Percentiles rank a stretch among this genome's conserved stretches.
phyloP scores from a whole-genome alignment of 306 rosid genomes.

The Vicia sativa region DNA sequence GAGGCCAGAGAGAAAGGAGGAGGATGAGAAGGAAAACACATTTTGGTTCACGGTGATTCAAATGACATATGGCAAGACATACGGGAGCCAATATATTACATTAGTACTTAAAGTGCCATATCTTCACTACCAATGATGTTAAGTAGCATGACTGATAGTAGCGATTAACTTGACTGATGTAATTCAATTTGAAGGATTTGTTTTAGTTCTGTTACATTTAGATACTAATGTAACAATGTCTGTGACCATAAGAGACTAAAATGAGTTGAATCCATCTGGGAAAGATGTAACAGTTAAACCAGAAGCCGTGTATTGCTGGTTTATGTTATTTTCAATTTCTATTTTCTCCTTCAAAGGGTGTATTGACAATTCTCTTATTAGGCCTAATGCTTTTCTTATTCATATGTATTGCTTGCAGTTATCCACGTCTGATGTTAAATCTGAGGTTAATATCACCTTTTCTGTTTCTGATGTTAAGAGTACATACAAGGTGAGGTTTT shows the following conservation, averaged over 20 bases:
- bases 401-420: conserved; percentile 48
- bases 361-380: not conserved
- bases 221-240: not conserved
- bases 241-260: not conserved
- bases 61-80: not conserved
- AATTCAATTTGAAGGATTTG: not conserved
- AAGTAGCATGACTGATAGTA: not conserved
- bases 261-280: not conserved
- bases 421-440: no score
- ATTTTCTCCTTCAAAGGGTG: conserved; percentile 17
- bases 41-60: not conserved
- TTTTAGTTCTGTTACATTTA: not conserved
- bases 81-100: not conserved
- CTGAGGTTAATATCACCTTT: conserved; percentile 46
- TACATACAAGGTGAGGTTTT: conserved; percentile 62
- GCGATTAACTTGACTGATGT: not conserved
- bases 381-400: conserved; percentile 9
- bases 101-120: not conserved
- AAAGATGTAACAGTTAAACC: conserved; percentile 20
- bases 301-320: not conserved
- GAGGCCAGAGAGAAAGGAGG: not conserved
- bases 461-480: conserved; percentile 59
- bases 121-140: not conserved
- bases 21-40: not conserved
- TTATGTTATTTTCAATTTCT: conserved; percentile 13